Conservation (phyloP, 1,284 basidiomycete species). For the Prillingera fragicola region DNA sequence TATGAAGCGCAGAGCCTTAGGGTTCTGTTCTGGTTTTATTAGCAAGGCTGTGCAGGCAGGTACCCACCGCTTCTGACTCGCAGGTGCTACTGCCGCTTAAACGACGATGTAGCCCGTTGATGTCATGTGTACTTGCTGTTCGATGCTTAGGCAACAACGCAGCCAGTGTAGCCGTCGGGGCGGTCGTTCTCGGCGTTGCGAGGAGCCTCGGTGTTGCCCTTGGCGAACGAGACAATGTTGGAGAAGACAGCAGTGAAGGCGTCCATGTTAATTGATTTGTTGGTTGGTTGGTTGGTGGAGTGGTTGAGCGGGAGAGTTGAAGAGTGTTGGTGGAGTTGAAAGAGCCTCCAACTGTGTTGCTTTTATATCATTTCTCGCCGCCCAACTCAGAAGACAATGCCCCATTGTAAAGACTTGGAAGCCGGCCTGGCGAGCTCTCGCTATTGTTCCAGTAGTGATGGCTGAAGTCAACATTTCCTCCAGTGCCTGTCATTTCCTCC, state of each 20-base stretch:
- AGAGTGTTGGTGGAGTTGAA: not conserved
- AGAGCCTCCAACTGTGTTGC: not conserved
- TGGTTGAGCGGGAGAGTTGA: not conserved
- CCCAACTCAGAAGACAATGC: no score
- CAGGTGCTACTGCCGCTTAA: no score
- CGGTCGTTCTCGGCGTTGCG: slow-evolving; percentile 18
- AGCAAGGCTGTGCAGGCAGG: no score
- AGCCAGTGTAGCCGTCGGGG: slow-evolving; percentile 1
- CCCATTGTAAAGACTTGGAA: no score
- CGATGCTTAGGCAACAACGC: slow-evolving; percentile 21
- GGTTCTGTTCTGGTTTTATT: no score
- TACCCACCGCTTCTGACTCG: no score
- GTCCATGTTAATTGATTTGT: slow-evolving; percentile 40
- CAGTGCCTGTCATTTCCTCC: no score
- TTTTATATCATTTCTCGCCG: slow-evolving; percentile 4
- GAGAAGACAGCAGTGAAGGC: slow-evolving; percentile 38
- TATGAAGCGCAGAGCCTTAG: no score
- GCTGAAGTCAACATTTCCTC: no score
- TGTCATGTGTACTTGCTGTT: not conserved
- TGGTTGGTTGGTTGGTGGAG: slow-evolving; percentile 3
- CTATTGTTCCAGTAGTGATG: no score
- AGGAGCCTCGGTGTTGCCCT: slow-evolving; percentile 14
- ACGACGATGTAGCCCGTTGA: no score
- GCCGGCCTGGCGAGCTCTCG: no score
- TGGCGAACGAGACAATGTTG: slow-evolving; percentile 12